Conservation (phyloP, 2,329 filamentous ascomycete genomes). For the Penicillium sumatraense region DNA sequence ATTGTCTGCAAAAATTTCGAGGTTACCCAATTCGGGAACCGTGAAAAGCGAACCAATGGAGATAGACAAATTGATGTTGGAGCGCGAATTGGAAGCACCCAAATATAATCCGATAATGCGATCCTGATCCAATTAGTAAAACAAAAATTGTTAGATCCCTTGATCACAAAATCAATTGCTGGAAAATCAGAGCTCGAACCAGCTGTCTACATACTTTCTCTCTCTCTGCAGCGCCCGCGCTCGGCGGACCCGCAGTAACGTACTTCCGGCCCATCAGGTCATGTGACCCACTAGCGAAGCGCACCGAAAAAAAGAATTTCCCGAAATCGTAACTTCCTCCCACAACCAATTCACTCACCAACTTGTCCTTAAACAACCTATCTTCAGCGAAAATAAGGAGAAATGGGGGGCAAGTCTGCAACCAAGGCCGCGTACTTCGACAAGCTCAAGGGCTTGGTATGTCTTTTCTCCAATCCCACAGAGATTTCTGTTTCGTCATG, state of each 20-base stretch:
- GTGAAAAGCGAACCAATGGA: not conserved
- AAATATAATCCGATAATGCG: not conserved
- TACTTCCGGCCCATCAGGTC: slow-evolving; percentile 11
- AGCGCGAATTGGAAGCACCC: not conserved
- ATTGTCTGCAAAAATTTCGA: slow-evolving; percentile 18
- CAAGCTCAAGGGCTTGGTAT: slow-evolving; percentile 87
- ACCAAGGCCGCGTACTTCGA: slow-evolving; percentile 99
- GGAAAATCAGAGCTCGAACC: not conserved
- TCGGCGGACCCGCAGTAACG: slow-evolving; percentile 7
- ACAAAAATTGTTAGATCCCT: too few species aligned
- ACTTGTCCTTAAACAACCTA: slow-evolving; percentile 96
- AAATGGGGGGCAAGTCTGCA: slow-evolving; percentile 96
- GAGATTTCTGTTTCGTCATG: not conserved
- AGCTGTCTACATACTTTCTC: not conserved
- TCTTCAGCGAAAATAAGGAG: slow-evolving; percentile 87
- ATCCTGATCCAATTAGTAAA: too few species aligned
- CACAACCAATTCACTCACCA: slow-evolving; percentile 31
- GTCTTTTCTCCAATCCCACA: not conserved
- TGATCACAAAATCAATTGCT: not conserved
- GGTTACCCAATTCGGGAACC: not conserved
- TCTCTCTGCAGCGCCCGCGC: slow-evolving; percentile 1
- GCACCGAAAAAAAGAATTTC: slow-evolving; percentile 42
- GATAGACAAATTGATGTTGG: not conserved
- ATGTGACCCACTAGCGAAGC: slow-evolving; percentile 45
- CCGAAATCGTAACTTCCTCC: slow-evolving; percentile 27